Base-by-base conservation (phyloP, 805 yeast genomes). In the Lachancea nothofagi region DNA sequence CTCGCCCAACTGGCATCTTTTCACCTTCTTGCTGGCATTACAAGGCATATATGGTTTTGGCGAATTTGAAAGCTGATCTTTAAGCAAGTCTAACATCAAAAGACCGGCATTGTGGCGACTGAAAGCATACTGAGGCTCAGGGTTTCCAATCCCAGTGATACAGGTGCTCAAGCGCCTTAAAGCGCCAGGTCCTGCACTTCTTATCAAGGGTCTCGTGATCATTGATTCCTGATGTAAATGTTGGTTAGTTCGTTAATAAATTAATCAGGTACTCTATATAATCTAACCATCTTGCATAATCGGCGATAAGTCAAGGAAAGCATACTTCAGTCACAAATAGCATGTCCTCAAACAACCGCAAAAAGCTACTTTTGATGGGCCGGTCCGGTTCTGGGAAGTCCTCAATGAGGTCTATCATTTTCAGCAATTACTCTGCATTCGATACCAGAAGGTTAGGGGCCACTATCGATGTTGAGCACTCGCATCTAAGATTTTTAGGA, bases 391-490 rank as follows among this genome's bases (percentile, higher is more conserved):
- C 96, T 4, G 98, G 98, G 1, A 93, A 93, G 61, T 87, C 96
- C 2, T 88, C 97, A 2, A 93, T 93, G 98, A 72, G 97, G 52
- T 86, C 95, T 33, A 90, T 93, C 45, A 93, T 93, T 49, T 93
- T 93, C 62, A 80, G 94, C 52, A 93, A 93, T 57, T 93, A 93
- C 62, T 85, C 96, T 2, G 98, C 98, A 0, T 85, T 90, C 57
- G 98, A 93, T 58, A 93, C 98, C 2, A 73, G 97, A 47, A 71
- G 97, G 42, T 65, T 93, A 10, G 97, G 97, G 2, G 97, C 98
- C 8, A 93, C 98, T 0, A 89, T 93, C 42, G 98, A 93, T 57
- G 97, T 93, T n/a, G 98, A 93, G 57, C 96, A 93, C 57, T 87
- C 97, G 2, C 96, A 90, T 64, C 66, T 93, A 41, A 69, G 97